Conservation (phyloP, 495 filamentous ascomycete species). For the Lindgomyces ingoldianus region DNA sequence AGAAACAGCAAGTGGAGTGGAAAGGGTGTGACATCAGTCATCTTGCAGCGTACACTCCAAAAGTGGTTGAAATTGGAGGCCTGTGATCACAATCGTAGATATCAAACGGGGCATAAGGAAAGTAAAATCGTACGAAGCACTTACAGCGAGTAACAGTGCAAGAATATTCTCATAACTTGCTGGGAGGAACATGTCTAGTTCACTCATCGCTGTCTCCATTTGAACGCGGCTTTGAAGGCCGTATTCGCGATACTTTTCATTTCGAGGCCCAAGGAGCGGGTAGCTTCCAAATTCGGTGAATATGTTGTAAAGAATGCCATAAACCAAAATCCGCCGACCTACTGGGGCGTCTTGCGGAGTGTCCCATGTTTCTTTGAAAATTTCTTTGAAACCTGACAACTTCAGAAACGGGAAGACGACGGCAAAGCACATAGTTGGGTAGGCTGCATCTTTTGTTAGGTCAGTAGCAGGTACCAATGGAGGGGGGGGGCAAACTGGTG, state of each 20-base stretch:
- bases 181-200: conserved; percentile 60
- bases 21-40: too few relatives aligned
- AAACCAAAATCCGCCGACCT: conserved; percentile 58
- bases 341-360: conserved; percentile 58
- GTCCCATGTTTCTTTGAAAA: conserved; percentile 62
- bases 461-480: not conserved
- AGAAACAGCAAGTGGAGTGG: too few relatives aligned
- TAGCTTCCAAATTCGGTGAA: conserved; percentile 52
- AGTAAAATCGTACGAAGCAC: conserved; percentile 18
- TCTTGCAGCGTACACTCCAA: too few relatives aligned
- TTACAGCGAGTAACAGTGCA: conserved; percentile 60
- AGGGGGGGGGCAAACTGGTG: conserved; percentile 1
- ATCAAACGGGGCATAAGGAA: too few relatives aligned
- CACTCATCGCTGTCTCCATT: conserved; percentile 59
- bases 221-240: conserved; percentile 56
- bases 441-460: not conserved
- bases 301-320: conserved; percentile 58
- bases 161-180: conserved; percentile 60
- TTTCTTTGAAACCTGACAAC: conserved; percentile 58
- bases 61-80: too few relatives aligned
- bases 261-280: not conserved
- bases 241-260: conserved; percentile 40
- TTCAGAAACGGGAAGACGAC: conserved; percentile 41
- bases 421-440: conserved; percentile 25
- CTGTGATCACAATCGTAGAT: too few relatives aligned